Percentiles rank a stretch among this genome's conserved stretches.
Evolutionary conservation across 495 filamentous ascomycete species (phyloP).

Genomic region (Umbilicaria muhlenbergii): DNA sequence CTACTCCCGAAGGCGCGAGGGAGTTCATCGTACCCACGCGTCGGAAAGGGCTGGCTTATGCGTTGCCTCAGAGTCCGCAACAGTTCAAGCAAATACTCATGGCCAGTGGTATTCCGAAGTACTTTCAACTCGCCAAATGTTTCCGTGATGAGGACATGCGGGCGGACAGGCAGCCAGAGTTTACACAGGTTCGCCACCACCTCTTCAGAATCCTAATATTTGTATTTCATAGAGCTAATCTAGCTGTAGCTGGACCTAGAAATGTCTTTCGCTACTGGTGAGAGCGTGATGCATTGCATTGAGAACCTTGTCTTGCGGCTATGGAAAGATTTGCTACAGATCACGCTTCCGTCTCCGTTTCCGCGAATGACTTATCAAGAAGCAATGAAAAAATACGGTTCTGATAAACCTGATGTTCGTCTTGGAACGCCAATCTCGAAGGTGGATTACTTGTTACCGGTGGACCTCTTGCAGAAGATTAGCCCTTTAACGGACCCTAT

Average conservation of each 20-base stretch:
- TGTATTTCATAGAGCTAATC: not conserved
- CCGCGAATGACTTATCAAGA: constrained; percentile 51
- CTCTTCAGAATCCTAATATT: not conserved
- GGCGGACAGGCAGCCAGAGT: constrained; percentile 90
- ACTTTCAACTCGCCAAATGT: constrained; percentile 87
- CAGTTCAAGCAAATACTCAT: constrained; percentile 98
- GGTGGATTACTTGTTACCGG: constrained; percentile 45
- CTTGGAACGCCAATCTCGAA: constrained; percentile 42
- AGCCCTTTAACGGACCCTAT: constrained; percentile 42
- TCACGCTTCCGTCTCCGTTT: constrained; percentile 26
- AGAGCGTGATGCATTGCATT: constrained; percentile 56
- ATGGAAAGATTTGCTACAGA: constrained; percentile 31
- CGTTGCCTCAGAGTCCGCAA: constrained; percentile 88
- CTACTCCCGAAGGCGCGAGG: constrained; percentile 85
- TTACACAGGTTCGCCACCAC: constrained; percentile 56
- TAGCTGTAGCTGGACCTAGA: constrained; percentile 66
- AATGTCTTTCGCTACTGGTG: constrained; percentile 63
- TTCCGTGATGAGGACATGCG: constrained; percentile 92
- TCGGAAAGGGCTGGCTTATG: constrained; percentile 60
- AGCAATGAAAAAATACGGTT: constrained; percentile 69
- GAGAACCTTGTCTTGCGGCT: constrained; percentile 48
- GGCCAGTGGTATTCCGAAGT: constrained; percentile 66
- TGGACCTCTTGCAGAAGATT: constrained; percentile 58
- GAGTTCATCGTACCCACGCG: constrained; percentile 94
- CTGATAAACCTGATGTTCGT: constrained; percentile 83